Conservation (phyloP, 768 basidiomycete genomes). For the Leucocoprinus leucothites region DNA sequence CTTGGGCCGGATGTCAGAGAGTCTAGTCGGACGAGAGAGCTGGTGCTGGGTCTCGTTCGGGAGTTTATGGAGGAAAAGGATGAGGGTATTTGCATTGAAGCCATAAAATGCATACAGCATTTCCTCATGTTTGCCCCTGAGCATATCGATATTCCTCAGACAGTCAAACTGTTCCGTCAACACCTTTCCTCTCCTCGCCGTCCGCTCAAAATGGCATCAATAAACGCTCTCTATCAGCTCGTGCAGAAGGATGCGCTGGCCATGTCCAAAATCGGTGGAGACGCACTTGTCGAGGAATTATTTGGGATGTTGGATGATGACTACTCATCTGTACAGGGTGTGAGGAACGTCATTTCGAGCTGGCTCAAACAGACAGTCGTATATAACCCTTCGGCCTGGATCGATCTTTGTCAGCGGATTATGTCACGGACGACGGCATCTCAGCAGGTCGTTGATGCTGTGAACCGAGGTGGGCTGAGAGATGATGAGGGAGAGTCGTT, state of each 20-base stretch:
- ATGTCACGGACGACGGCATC: constrained; percentile 92
- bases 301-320: constrained; percentile 90
- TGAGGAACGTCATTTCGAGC: constrained; percentile 86
- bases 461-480: constrained; percentile 47
- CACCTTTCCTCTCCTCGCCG: constrained; percentile 80
- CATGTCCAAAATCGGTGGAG: constrained; percentile 92
- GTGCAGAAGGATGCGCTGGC: constrained; percentile 91
- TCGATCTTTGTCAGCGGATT: constrained; percentile 94
- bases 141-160: constrained; percentile 74
- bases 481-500: constrained; percentile 97
- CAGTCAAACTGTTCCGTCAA: constrained; percentile 73
- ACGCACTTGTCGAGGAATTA: constrained; percentile 88
- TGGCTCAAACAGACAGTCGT: constrained; percentile 96
- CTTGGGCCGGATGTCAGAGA: constrained; percentile 96
- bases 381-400: constrained; percentile 95
- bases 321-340: constrained; percentile 90
- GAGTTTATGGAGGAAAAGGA: constrained; percentile 85
- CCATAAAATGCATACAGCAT: constrained; percentile 94
- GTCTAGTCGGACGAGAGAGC: constrained; percentile 68
- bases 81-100: constrained; percentile 87
- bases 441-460: constrained; percentile 67
- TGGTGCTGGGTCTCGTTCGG: constrained; percentile 81
- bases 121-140: constrained; percentile 94
- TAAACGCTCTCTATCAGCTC: constrained; percentile 94
- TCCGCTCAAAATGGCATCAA: constrained; percentile 89